These are phyloP conservation scores for Desmodesmus armatus DNA, from an alignment of 139 green algal genomes.

Conservation along the genomic window DNA sequence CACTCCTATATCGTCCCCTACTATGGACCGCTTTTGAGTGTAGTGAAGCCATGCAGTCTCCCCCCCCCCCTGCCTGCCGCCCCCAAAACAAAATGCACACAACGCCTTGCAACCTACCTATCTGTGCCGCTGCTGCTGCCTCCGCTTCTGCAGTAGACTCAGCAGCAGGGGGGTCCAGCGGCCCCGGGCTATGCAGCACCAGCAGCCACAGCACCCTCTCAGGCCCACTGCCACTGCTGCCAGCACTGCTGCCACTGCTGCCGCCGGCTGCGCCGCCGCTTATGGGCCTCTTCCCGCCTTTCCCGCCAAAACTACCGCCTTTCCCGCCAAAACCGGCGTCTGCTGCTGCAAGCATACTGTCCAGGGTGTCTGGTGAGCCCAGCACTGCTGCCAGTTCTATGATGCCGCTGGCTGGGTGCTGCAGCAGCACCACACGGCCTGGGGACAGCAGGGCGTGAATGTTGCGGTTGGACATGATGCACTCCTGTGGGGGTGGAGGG, in stretches of 20 bases:
- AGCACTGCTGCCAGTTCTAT: slow-evolving; percentile 75
- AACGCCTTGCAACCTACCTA: slow-evolving; percentile 4
- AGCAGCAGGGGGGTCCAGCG: slow-evolving; percentile 50
- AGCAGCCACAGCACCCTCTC: slow-evolving; percentile 61
- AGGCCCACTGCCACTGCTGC: background rate
- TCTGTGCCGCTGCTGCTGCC: slow-evolving; percentile 20
- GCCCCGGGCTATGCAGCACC: slow-evolving; percentile 54
- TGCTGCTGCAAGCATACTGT: slow-evolving; percentile 14
- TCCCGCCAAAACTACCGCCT: background rate
- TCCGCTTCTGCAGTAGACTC: slow-evolving; percentile 15
- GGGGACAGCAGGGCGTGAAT: slow-evolving; percentile 65
- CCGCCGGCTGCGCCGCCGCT: background rate
- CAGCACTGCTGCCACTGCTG: background rate
- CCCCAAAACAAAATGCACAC: no score
- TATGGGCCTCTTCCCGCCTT: background rate
- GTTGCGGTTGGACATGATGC: slow-evolving; percentile 59
- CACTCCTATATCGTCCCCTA: background rate
- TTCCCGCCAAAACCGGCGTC: slow-evolving; percentile 20
- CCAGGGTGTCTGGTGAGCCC: slow-evolving; percentile 31
- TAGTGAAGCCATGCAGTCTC: no score
- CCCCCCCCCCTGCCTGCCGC: no score
- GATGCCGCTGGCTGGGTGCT: slow-evolving; percentile 56
- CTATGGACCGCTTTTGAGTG: no score
- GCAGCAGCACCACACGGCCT: slow-evolving; percentile 73
- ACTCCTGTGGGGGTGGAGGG: slow-evolving; percentile 64